phyloP scores from a whole-genome alignment of 164 flowering plant species.

The Aristolochia contorta region DNA sequence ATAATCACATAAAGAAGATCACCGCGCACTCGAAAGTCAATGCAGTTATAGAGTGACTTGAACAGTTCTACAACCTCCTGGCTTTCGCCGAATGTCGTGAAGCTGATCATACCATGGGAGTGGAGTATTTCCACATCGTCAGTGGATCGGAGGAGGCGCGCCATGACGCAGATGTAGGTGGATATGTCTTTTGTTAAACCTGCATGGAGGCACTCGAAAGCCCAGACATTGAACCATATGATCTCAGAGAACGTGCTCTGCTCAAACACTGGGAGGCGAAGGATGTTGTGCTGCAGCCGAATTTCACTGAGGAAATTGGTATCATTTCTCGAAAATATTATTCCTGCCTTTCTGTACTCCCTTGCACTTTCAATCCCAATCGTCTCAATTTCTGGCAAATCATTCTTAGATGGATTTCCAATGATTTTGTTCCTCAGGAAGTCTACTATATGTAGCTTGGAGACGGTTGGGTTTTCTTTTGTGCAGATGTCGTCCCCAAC shows the following conservation, averaged over 20 bases:
- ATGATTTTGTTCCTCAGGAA: not conserved
- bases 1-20: slow-evolving; percentile 20
- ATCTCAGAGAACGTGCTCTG: not conserved
- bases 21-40: slow-evolving; percentile 29
- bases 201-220: slow-evolving; percentile 43
- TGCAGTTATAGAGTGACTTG: slow-evolving; percentile 35
- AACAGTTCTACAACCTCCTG: slow-evolving; percentile 41
- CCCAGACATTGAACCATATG: slow-evolving; percentile 37
- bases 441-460: slow-evolving; percentile 7
- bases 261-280: slow-evolving; percentile 1
- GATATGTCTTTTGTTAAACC: slow-evolving; percentile 46
- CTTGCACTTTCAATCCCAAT: not conserved
- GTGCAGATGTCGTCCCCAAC: not conserved
- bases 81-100: slow-evolving; percentile 35
- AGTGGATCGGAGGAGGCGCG: slow-evolving; percentile 36
- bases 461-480: not conserved
- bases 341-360: not conserved
- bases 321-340: not conserved
- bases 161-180: slow-evolving; percentile 41
- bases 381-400: not conserved
- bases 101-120: slow-evolving; percentile 24
- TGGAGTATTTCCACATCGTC: slow-evolving; percentile 32
- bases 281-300: not conserved
- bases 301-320: not conserved
- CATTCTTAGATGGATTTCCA: not conserved